phyloP scores from a whole-genome alignment of 805 yeast species.

The Wickerhamiella dianesei region DNA sequence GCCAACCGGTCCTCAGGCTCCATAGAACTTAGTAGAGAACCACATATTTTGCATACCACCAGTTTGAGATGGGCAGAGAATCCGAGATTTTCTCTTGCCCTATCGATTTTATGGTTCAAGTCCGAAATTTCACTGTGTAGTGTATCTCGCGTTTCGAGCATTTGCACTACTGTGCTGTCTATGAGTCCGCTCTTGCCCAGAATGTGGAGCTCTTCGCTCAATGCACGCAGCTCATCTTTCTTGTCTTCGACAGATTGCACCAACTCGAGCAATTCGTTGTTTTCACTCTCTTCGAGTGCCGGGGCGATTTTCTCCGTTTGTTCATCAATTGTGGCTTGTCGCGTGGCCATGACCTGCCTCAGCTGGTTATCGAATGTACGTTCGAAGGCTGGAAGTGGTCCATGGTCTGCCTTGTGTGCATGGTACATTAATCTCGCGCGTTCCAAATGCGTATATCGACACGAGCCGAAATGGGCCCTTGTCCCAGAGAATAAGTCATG shows the following conservation, averaged over 20 bases:
- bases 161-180: constrained; percentile 28
- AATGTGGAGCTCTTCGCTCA: constrained; percentile 9
- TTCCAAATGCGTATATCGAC: constrained; percentile 63
- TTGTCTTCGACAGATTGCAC: not conserved
- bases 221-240: not conserved
- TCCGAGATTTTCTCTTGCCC: constrained; percentile 57
- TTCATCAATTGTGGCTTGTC: constrained; percentile 47
- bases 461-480: constrained; percentile 67
- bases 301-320: constrained; percentile 57
- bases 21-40: constrained; percentile 70
- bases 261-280: constrained; percentile 26
- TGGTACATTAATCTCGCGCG: constrained; percentile 55
- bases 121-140: constrained; percentile 6
- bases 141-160: constrained; percentile 3
- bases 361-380: constrained; percentile 34
- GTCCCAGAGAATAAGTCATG: constrained; percentile 72
- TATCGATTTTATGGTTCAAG: constrained; percentile 43
- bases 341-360: constrained; percentile 47
- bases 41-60: constrained; percentile 83
- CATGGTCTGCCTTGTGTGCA: constrained; percentile 21
- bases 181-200: constrained; percentile 13
- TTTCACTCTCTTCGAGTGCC: constrained; percentile 51
- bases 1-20: constrained; percentile 83
- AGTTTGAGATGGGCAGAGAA: constrained; percentile 80
- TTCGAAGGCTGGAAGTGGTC: constrained; percentile 32